Evolutionary conservation across 176 grass and related monocot genomes (phyloP), one percentile per base, ranked within the genome.

Genomic region (Phragmites australis): DNA sequence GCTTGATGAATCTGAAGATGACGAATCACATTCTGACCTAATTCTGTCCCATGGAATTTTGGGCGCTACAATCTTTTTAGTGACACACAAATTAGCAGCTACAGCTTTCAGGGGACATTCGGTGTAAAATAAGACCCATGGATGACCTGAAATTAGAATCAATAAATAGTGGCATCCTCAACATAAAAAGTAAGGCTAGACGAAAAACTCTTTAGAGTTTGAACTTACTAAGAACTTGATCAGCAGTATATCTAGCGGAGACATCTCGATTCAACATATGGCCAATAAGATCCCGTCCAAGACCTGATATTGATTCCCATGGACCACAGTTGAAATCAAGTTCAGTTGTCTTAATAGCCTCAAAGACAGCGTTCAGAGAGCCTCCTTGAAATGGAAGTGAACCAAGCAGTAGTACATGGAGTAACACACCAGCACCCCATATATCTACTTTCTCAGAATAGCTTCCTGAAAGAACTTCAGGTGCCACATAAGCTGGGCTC

Each of bases 401-500:
- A 70, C 97, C 93, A 56, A 93, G 83, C 63, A 99, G 56, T 9
- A 99, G 63, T 17, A 87, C 86, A 90, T 99, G 93, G 11, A 99
- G 81, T 51, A 99, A 86, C 50, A 99, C 97, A 64, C 97, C 97
- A 14, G 87, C 90, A 54, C 86, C 65, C 97, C 97, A 99, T 67
- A 99, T 91, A 78, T 99, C 97, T 43, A 91, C 90, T 75, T 99
- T 93, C 83, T 99, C 97, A 49, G 82, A 88, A 72, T 99, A 99
- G 46, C 75, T 59, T 68, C 97, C 97, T 14, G 82, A 85, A 51
- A 99, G 84, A 76, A 99, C 97, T 81, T 96, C 97, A 50, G 97
- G 97, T 1, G 93, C 93, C 12, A 99, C 97, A 91, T 99, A 99
- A 46, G 92, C 97, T 25, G 93, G 93, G 79, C 97, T 99, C 31